phyloP scores from a whole-genome alignment of 352 stramenopile species.

The Phytophthora sp. region DNA sequence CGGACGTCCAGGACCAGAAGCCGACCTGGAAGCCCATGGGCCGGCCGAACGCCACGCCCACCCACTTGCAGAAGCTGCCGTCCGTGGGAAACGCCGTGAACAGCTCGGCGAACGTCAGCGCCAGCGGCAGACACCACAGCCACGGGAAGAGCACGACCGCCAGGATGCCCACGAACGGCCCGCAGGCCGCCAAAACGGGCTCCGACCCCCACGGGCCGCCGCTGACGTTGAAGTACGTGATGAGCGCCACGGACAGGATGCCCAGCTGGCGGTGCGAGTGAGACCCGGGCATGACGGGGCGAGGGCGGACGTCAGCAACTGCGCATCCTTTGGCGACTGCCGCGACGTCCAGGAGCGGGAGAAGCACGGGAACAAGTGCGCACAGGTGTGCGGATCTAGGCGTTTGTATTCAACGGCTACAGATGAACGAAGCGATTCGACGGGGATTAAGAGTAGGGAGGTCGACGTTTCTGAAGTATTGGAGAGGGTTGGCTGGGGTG shows the following conservation, averaged over 20 bases:
- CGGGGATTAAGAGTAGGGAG: too few species aligned
- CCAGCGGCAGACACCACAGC: constrained; percentile 75
- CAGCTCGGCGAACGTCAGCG: constrained; percentile 76
- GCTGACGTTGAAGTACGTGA: constrained; percentile 84
- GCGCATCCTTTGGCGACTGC: constrained; percentile 24
- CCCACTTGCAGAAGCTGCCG: constrained; percentile 83
- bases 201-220: constrained; percentile 75
- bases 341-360: too few species aligned
- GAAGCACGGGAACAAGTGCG: too few species aligned
- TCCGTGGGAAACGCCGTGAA: constrained; percentile 85
- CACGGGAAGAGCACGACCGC: constrained; percentile 72
- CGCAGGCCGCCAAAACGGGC: constrained; percentile 63
- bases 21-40: constrained; percentile 89
- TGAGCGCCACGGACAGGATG: constrained; percentile 73
- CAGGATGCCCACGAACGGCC: constrained; percentile 68
- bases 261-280: constrained; percentile 70
- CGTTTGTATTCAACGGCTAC: too few species aligned
- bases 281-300: constrained; percentile 54
- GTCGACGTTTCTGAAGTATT: too few species aligned
- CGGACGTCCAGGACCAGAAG: constrained; percentile 84
- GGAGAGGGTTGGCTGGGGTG: constrained; percentile 4
- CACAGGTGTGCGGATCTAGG: too few species aligned
- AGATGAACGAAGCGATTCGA: too few species aligned
- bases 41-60: constrained; percentile 76
- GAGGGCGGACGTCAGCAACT: constrained; percentile 2